Conservation (phyloP, 306 rosid genomes). For the Cucurbita argyrosperma region DNA sequence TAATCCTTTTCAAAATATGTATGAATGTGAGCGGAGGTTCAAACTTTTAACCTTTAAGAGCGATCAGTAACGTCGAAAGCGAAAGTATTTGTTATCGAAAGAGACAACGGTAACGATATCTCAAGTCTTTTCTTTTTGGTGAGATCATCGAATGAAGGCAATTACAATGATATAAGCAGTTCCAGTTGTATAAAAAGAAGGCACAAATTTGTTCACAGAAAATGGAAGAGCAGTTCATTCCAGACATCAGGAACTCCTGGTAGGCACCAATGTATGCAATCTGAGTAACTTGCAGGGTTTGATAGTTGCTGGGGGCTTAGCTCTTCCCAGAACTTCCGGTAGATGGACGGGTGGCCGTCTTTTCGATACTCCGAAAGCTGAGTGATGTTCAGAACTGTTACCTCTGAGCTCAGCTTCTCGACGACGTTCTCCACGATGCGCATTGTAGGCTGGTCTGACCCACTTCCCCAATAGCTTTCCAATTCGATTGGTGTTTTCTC, state of each 20-base stretch:
- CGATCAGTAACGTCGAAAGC: no score
- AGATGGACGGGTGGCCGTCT: conserved; percentile 90
- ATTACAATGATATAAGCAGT: neutral
- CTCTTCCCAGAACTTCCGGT: conserved; percentile 87
- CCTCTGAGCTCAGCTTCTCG: conserved; percentile 42
- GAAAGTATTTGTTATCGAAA: no score
- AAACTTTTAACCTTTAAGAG: no score
- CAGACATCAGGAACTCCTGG: conserved; percentile 94
- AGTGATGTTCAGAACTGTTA: conserved; percentile 70
- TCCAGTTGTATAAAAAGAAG: neutral
- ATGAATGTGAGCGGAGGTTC: no score
- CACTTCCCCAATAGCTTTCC: conserved; percentile 92
- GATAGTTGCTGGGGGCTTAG: conserved; percentile 52
- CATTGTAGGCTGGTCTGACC: conserved; percentile 84
- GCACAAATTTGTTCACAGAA: conserved; percentile 14
- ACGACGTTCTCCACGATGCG: conserved; percentile 44
- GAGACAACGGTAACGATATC: neutral
- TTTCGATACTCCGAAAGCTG: conserved; percentile 86
- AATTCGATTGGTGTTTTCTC: conserved; percentile 47
- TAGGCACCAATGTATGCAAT: conserved; percentile 96
- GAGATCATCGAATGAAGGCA: neutral
- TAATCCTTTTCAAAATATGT: no score
- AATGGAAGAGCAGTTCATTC: conserved; percentile 83
- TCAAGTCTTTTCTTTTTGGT: neutral
- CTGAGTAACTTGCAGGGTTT: conserved; percentile 75